These are phyloP conservation scores for Fusarium pseudocircinatum DNA, from an alignment of 2,329 filamentous ascomycete genomes.

Conservation along the genomic window DNA sequence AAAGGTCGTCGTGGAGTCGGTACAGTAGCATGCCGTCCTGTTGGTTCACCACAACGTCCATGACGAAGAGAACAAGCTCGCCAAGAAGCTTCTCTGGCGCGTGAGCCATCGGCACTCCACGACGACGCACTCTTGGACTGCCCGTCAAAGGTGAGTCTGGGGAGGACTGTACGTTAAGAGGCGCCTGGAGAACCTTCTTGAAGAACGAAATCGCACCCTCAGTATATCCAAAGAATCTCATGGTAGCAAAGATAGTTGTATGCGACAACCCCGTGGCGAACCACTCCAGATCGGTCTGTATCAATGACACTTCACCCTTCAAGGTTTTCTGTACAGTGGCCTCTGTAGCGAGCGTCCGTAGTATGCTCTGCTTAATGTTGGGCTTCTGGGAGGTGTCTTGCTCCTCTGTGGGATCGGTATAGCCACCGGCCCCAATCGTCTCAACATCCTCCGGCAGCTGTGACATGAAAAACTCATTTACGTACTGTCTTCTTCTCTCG, in stretches of 20 bases:
- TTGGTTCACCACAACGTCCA: neutral
- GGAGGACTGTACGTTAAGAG: neutral
- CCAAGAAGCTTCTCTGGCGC: neutral
- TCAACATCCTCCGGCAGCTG: neutral
- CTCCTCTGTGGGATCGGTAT: neutral
- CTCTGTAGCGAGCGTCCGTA: neutral
- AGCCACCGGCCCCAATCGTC: neutral
- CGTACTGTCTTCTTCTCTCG: neutral
- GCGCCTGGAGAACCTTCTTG: neutral
- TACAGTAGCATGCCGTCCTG: neutral
- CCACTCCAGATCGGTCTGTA: conserved; percentile 1
- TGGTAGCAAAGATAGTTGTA: neutral
- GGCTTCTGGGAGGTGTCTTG: neutral
- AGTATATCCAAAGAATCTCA: conserved; percentile 1
- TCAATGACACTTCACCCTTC: neutral
- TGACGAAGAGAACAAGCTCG: conserved; percentile 1
- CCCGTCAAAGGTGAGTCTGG: neutral
- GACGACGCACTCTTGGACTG: neutral
- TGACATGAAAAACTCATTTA: neutral
- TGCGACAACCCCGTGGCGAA: neutral
- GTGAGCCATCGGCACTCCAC: neutral
- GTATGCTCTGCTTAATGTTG: neutral
- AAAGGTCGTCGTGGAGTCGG: neutral
- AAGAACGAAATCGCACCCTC: neutral
- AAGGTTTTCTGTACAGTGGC: neutral